Base-by-base conservation (phyloP, 2,329 filamentous ascomycete species). In the Podosphaera fusca region DNA sequence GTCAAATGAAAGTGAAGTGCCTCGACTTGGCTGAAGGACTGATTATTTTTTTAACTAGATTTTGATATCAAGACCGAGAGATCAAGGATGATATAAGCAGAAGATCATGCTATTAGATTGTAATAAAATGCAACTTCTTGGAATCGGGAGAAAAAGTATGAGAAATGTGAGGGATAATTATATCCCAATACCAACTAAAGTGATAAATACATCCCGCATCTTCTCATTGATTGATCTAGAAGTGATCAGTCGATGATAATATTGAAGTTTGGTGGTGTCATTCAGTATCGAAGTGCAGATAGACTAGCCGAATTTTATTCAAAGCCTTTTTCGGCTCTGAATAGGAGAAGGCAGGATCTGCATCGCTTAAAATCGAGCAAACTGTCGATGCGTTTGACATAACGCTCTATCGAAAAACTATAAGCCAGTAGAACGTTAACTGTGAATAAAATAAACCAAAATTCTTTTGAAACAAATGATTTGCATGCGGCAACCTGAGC, bases 271-370 rank as follows among this genome's bases (percentile, higher is more conserved):
- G 35, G 33, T 2, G 51, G 36, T 57, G 49, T 31, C 52, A 46
- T 55, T 53, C 49, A 55, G 52, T 45, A 21, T 42, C 30, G n/a
- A 51, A 21, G 49, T 58, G 56, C 57, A 55, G 53, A 51, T 45
- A 34, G 35, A 42, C 57, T 61, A 61, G 60, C 58, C 58, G 59
- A 59, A 35, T 59, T 56, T 57, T 58, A 60, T 59, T 58, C 55
- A 59, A 52, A 58, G 34, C 60, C 58, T 47, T 31, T 56, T 57
- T 53, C 9, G 59, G 59, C 34, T 57, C 57, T 60, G 53, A 60
- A 60, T 59, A 58, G 60, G 58, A 51, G 55, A 53, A 34, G 12
- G 10, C 38, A 42, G 10, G 38, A 42, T 42, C 38, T 42, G 38
- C 38, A 12, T 42, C 38, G 38, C 38, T 42, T 42, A 10, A 42